Conservation (phyloP, 2,329 filamentous ascomycete genomes). For the Fusarium mundagurra region DNA sequence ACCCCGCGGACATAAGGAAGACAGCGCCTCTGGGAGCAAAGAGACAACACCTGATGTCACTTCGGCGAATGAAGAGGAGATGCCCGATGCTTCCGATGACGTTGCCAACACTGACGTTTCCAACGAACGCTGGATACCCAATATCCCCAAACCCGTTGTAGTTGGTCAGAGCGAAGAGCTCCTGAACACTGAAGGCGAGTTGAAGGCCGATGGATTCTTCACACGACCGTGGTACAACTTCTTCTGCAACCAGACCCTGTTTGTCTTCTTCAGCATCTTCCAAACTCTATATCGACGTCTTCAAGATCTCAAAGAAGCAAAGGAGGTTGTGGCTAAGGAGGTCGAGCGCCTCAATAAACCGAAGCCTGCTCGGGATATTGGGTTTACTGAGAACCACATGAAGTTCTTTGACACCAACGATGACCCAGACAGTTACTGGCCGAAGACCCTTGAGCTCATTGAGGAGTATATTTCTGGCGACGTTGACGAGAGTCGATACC, state of each 20-base stretch:
- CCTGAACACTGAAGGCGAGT: conserved; percentile 68
- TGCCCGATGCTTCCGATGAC: conserved; percentile 69
- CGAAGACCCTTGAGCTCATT: conserved; percentile 84
- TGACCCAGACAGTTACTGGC: conserved; percentile 77
- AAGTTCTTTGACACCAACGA: conserved; percentile 78
- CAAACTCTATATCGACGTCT: conserved; percentile 89
- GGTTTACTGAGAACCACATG: conserved; percentile 80
- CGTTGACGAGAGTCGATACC: conserved; percentile 82
- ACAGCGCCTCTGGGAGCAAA: conserved; percentile 82
- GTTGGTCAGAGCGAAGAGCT: conserved; percentile 62
- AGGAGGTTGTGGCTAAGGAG: conserved; percentile 76
- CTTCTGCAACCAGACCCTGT: conserved; percentile 90
- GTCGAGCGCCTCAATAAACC: conserved; percentile 76
- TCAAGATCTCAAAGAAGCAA: conserved; percentile 82
- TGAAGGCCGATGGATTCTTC: conserved; percentile 83
- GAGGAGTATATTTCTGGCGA: conserved; percentile 87
- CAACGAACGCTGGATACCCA: conserved; percentile 72
- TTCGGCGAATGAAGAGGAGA: conserved; percentile 82
- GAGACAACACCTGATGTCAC: conserved; percentile 87
- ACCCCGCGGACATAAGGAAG: conserved; percentile 78
- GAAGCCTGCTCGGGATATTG: conserved; percentile 86
- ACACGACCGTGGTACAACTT: conserved; percentile 84
- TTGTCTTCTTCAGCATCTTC: conserved; percentile 94
- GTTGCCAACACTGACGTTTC: conserved; percentile 68
- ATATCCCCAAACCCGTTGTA: conserved; percentile 65